Percentiles rank a stretch among this genome's conserved stretches.
phyloP scores from a whole-genome alignment of 768 basidiomycete species.

The Rhizopogon vesiculosus region DNA sequence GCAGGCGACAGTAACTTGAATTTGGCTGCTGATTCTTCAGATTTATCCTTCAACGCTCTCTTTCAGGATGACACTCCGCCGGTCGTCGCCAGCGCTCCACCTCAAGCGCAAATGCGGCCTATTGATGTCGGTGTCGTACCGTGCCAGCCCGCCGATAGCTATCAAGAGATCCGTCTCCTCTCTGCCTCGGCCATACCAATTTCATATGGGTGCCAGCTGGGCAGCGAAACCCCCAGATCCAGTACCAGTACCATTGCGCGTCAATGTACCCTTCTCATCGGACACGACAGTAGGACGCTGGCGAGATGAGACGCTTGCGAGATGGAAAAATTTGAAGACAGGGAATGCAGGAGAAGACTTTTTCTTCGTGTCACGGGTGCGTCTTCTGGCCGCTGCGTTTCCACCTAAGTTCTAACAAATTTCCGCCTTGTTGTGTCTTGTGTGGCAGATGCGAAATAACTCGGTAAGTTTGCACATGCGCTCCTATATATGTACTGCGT shows the following conservation, averaged over 20 bases:
- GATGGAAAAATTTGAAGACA: constrained; percentile 35
- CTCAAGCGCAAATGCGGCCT: constrained; percentile 1
- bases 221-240: constrained; percentile 59
- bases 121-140: not conserved
- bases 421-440: not conserved
- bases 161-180: constrained; percentile 17
- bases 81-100: constrained; percentile 10
- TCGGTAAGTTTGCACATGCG: constrained; percentile 53
- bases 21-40: not conserved
- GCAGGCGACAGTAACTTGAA: not conserved
- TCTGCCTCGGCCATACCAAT: constrained; percentile 51
- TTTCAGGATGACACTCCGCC: not conserved
- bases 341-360: constrained; percentile 54
- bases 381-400: constrained; percentile 15
- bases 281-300: constrained; percentile 60
- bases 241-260: constrained; percentile 29
- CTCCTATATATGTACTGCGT: constrained; percentile 7
- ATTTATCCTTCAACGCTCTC: not conserved
- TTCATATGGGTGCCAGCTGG: constrained; percentile 78
- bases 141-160: not conserved
- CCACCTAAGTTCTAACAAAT: not conserved
- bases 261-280: constrained; percentile 47
- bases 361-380: constrained; percentile 66
- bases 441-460: constrained; percentile 62
- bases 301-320: constrained; percentile 59